A percentile compares a stretch with the other conserved stretches of the same genome.
phyloP scores from a whole-genome alignment of 2,329 filamentous ascomycete genomes.

The Colletotrichum sp. region DNA sequence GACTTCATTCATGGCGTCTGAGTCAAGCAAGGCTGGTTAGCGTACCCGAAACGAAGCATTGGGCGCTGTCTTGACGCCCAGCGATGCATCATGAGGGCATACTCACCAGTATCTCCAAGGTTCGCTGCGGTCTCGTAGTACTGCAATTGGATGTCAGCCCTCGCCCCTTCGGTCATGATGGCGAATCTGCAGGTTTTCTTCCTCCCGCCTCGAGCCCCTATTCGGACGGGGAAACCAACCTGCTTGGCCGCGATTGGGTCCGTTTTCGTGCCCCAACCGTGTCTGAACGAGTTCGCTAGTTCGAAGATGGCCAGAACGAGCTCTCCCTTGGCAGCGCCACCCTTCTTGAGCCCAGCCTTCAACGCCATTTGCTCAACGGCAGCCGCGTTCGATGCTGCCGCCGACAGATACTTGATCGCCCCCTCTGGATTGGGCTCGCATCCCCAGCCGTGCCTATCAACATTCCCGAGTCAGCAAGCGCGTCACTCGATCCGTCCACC shows the following conservation, averaged over 20 bases:
- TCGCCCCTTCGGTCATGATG: background rate
- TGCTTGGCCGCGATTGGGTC: slow-evolving; percentile 85
- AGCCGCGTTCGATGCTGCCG: slow-evolving; percentile 89
- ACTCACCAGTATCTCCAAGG: slow-evolving; percentile 81
- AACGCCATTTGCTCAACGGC: slow-evolving; percentile 86
- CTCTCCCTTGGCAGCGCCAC: slow-evolving; percentile 94
- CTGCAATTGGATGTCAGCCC: slow-evolving; percentile 44
- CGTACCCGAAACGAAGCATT: background rate
- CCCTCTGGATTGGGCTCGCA: slow-evolving; percentile 73
- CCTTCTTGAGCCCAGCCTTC: slow-evolving; percentile 87
- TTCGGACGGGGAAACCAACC: slow-evolving; percentile 44
- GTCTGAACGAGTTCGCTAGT: slow-evolving; percentile 88
- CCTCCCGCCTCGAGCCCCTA: background rate
- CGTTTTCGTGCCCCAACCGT: slow-evolving; percentile 90
- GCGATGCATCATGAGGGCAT: background rate
- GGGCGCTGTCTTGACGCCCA: slow-evolving; percentile 6
- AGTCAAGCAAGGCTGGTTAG: slow-evolving; percentile 23
- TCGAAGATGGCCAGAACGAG: slow-evolving; percentile 96
- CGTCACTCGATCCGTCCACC: background rate
- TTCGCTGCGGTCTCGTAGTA: slow-evolving; percentile 99
- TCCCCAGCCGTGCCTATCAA: slow-evolving; percentile 87
- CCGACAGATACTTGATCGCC: slow-evolving; percentile 84
- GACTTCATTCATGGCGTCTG: slow-evolving; percentile 96
- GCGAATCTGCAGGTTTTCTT: background rate
- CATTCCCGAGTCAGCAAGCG: background rate